phyloP scores from a whole-genome alignment of 2,329 filamentous ascomycete species.

The Coniella lustricola region DNA sequence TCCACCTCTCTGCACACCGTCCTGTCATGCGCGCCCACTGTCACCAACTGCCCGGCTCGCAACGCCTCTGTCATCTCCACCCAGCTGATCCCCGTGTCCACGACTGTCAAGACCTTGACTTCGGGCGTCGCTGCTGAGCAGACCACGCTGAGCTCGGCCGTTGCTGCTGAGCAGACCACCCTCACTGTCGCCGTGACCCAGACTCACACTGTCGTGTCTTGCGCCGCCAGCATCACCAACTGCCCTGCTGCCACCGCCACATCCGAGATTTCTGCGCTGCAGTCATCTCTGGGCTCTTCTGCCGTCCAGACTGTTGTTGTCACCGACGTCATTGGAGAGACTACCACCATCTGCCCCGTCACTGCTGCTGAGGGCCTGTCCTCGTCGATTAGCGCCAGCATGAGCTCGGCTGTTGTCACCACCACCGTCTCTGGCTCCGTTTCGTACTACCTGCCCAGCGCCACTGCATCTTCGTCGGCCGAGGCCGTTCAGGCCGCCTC shows the following conservation, averaged over 20 bases:
- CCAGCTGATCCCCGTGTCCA: slow-evolving; percentile 16
- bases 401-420: slow-evolving; percentile 15
- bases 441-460: slow-evolving; percentile 12
- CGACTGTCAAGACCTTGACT: slow-evolving; percentile 8
- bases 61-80: slow-evolving; percentile 14
- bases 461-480: slow-evolving; percentile 2
- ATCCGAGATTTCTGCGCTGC: slow-evolving; percentile 3
- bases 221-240: slow-evolving; percentile 23
- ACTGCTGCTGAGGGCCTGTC: slow-evolving; percentile 11
- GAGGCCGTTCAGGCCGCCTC: background rate
- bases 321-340: slow-evolving; percentile 20
- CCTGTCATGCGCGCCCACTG: slow-evolving; percentile 20
- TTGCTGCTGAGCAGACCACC: slow-evolving; percentile 11
- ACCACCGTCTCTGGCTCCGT: slow-evolving; percentile 10
- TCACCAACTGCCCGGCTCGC: slow-evolving; percentile 22
- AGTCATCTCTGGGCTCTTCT: slow-evolving; percentile 13
- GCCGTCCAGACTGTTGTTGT: slow-evolving; percentile 20
- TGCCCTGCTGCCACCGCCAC: slow-evolving; percentile 21
- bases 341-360: slow-evolving; percentile 22
- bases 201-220: slow-evolving; percentile 23
- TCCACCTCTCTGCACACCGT: slow-evolving; percentile 17
- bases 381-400: slow-evolving; percentile 10
- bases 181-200: slow-evolving; percentile 13
- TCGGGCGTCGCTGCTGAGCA: slow-evolving; percentile 7
- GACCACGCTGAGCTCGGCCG: slow-evolving; percentile 9